Base-by-base conservation (phyloP, 768 basidiomycete genomes). In the Dacryopinax spathularia region DNA sequence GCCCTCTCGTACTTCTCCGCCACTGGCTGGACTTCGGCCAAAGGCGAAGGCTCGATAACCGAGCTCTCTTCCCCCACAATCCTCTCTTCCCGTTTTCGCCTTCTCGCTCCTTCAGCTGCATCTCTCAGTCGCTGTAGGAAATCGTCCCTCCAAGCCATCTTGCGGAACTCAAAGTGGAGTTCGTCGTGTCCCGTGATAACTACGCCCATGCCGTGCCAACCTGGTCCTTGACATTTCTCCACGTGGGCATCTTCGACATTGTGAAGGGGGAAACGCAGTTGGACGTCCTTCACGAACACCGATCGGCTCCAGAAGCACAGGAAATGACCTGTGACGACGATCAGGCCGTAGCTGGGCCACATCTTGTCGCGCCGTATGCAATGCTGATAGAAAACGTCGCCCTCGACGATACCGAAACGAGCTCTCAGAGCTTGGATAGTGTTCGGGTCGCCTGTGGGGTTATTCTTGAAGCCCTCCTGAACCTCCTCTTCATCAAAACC, bases 111-210 rank as follows among this genome's bases (percentile, higher is more conserved):
- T 7, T 35, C 60, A 20, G 64, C 66, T 18, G 65, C 68, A 1
- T 61, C 69, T 33, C 74, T 73, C 62, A 81, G 72, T 36, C 72
- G 74, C 16, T 69, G 65, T 9, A 80, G 68, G 2, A 76, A 80
- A 63, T 83, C 77, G 61, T 81, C 79, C 25, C 84, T 72, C 3
- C 73, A 63, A 1, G 72, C 70, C 16, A 68, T 66, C 0, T 72
- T 74, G 68, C 75, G 76, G 71, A 86, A 85, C 25, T 79, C 75
- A 65, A 86, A 78, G n/a, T 72, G 72, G 27, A 83, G 66, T 61
- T 80, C 76, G 1, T 72, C 63, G 56, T 78, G 77, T n/a, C 79
- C 80, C 33, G 77, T 74, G 10, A 83, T 72, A 59, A 77, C 72
- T 12, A 85, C 66, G 5, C 73, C 68, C 60, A 84, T 67, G 5